Evolutionary conservation across 176 grass and related monocot genomes (phyloP).

Genomic region (Carex scoparia): DNA sequence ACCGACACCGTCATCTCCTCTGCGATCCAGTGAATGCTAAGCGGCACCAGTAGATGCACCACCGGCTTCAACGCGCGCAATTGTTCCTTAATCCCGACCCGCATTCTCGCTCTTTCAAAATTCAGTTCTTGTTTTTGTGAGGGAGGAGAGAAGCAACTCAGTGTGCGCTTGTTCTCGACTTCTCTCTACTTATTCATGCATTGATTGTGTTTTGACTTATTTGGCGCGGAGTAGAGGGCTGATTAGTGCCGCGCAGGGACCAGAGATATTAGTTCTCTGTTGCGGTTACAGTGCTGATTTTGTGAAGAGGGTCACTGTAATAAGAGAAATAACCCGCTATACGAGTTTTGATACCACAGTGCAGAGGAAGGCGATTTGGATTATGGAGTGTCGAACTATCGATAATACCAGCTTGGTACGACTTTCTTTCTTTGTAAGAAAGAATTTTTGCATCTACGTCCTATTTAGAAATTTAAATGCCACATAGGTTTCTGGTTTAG

Average conservation of each 20-base stretch:
- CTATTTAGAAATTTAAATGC: too few species aligned
- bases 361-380: neutral
- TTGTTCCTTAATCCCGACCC: slow-evolving; percentile 21
- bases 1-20: slow-evolving; percentile 93
- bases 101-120: neutral
- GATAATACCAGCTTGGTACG: neutral
- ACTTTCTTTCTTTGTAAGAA: neutral
- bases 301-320: neutral
- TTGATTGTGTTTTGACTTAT: neutral
- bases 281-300: neutral
- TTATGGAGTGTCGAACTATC: neutral
- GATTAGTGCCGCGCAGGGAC: neutral
- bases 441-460: neutral
- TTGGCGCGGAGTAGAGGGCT: neutral
- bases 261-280: neutral
- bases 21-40: slow-evolving; percentile 59
- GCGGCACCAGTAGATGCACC: slow-evolving; percentile 47
- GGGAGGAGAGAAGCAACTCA: neutral
- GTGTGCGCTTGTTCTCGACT: neutral
- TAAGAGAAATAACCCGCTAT: neutral
- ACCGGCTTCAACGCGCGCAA: slow-evolving; percentile 39
- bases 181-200: neutral
- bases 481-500: too few species aligned
- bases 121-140: neutral
- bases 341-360: neutral